These are phyloP conservation scores for Magnaporthiopsis rhizophila DNA, from an alignment of 2,329 filamentous ascomycete genomes.

Conservation along the genomic window DNA sequence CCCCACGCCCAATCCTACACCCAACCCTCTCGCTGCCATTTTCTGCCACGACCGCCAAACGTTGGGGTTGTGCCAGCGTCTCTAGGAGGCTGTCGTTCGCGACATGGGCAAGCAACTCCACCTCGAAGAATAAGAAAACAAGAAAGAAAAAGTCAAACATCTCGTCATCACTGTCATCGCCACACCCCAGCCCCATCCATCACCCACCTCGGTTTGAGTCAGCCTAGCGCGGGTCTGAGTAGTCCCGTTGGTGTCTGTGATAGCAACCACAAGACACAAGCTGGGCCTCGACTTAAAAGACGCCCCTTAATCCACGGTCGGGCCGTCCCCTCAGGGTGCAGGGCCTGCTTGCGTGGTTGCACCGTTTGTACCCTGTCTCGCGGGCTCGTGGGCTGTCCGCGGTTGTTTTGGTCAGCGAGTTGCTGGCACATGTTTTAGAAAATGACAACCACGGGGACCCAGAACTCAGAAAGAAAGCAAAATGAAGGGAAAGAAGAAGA, in stretches of 20 bases:
- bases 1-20: background rate
- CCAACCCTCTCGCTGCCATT: background rate
- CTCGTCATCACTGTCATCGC: background rate
- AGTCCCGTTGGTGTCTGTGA: background rate
- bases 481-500: background rate
- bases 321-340: background rate
- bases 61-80: background rate
- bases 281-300: background rate
- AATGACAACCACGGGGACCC: background rate
- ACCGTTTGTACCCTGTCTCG: background rate
- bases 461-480: background rate
- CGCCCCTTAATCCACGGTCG: background rate
- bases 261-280: background rate
- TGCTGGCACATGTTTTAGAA: background rate
- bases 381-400: no score
- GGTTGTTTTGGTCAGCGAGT: background rate
- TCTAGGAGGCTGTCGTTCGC: background rate
- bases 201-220: background rate
- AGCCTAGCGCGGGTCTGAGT: background rate
- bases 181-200: background rate
- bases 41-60: background rate
- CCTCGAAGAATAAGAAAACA: background rate
- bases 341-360: constrained; percentile 1
- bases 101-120: background rate
- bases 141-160: background rate